Conservation (phyloP, 176 grass and related monocot species). For the Raddia guianensis region DNA sequence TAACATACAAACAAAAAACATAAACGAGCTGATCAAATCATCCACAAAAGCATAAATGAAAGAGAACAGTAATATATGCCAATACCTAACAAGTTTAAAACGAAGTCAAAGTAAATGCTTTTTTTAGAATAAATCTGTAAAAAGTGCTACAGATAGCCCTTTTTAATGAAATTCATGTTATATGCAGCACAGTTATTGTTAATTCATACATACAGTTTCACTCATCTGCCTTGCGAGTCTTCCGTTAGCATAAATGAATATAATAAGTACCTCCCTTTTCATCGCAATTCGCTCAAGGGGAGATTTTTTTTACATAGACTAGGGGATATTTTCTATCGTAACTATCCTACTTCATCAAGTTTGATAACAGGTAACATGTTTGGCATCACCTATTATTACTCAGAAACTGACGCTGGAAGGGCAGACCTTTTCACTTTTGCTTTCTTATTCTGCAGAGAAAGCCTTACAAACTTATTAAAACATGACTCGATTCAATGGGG, state of each 20-base stretch:
- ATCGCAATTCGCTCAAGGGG: too few relatives aligned
- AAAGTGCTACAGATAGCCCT: background rate
- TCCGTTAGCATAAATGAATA: conserved; percentile 15
- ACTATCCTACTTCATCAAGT: too few relatives aligned
- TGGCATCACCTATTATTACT: too few relatives aligned
- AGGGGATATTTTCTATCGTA: too few relatives aligned
- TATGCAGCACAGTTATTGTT: background rate
- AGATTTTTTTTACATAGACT: background rate
- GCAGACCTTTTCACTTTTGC: too few relatives aligned
- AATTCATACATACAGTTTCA: conserved; percentile 24
- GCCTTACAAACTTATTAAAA: background rate
- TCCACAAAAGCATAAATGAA: background rate
- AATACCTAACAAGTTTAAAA: conserved; percentile 17
- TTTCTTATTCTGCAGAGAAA: too few relatives aligned
- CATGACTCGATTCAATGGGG: background rate
- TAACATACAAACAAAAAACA: conserved; percentile 35
- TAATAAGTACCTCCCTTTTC: background rate
- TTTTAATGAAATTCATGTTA: background rate
- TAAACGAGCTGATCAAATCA: conserved; percentile 11
- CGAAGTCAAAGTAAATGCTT: background rate
- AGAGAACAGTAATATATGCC: background rate
- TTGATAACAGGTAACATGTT: too few relatives aligned
- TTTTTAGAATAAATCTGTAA: background rate
- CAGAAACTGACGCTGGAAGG: too few relatives aligned
- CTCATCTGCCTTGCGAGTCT: background rate